Evolutionary conservation across 306 rosid genomes (phyloP).

Genomic region (Gleditsia sinensis): DNA sequence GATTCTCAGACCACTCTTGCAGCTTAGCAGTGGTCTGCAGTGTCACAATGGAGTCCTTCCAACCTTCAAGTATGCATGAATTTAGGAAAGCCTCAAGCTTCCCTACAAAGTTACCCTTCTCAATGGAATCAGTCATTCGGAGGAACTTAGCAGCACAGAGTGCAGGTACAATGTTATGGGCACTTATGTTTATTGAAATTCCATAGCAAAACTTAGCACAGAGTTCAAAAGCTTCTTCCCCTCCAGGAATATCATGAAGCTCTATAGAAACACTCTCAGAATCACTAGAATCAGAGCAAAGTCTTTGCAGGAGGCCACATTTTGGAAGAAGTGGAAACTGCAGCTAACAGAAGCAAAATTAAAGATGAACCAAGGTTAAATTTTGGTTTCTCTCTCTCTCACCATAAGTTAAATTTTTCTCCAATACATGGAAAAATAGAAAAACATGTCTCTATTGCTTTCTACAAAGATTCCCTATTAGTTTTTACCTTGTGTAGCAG

Average conservation of each 20-base stretch:
- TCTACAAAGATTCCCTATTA: neutral
- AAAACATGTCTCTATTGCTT: neutral
- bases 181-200: slow-evolving; percentile 80
- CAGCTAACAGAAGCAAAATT: slow-evolving; percentile 51
- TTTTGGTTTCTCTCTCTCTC: neutral
- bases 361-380: slow-evolving; percentile 31
- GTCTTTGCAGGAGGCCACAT: slow-evolving; percentile 78
- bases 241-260: slow-evolving; percentile 87
- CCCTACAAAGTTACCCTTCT: slow-evolving; percentile 70
- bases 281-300: slow-evolving; percentile 60
- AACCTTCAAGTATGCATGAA: slow-evolving; percentile 87
- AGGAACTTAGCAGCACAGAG: slow-evolving; percentile 87
- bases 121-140: slow-evolving; percentile 71
- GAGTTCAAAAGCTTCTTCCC: slow-evolving; percentile 80
- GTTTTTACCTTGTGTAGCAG: slow-evolving; percentile 78
- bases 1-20: slow-evolving; percentile 83
- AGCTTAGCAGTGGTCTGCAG: slow-evolving; percentile 66
- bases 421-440: neutral
- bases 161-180: slow-evolving; percentile 75
- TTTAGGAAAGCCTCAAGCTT: slow-evolving; percentile 88
- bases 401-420: neutral
- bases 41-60: slow-evolving; percentile 87
- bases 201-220: slow-evolving; percentile 95
- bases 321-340: slow-evolving; percentile 81
- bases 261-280: slow-evolving; percentile 56